A percentile compares a stretch with the other conserved stretches of the same genome.
Conservation (phyloP, 495 filamentous ascomycete genomes). For the Lentithecium fluviatile region DNA sequence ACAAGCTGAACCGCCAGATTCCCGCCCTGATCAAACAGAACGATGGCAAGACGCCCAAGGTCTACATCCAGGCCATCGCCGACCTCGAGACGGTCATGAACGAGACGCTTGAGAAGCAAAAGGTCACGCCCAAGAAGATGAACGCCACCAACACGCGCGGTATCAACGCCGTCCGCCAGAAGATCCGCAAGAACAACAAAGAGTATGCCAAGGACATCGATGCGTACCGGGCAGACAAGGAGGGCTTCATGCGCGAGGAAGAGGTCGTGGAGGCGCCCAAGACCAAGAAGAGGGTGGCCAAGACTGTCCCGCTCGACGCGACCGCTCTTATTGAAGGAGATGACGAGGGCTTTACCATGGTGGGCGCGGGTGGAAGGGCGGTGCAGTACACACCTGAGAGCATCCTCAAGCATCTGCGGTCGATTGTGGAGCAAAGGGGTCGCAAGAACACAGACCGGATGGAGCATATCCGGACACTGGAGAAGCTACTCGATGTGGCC, state of each 20-base stretch:
- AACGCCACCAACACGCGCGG: conserved; percentile 92
- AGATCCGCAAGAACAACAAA: conserved; percentile 97
- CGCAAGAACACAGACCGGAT: conserved; percentile 96
- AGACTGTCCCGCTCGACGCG: conserved; percentile 38
- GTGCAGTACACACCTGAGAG: conserved; percentile 92
- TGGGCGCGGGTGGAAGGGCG: conserved; percentile 81
- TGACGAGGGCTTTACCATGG: conserved; percentile 81
- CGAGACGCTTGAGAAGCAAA: conserved; percentile 90
- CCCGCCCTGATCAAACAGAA: conserved; percentile 67
- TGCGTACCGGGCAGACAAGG: conserved; percentile 78
- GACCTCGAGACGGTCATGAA: conserved; percentile 96
- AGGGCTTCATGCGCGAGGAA: conserved; percentile 81
- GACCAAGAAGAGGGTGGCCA: conserved; percentile 51
- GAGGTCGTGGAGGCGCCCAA: conserved; percentile 69
- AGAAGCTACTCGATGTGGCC: conserved; percentile 87
- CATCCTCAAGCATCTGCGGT: conserved; percentile 92
- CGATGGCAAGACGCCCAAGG: conserved; percentile 71
- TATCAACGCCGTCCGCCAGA: conserved; percentile 93
- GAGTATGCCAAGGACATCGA: conserved; percentile 86
- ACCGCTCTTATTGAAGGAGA: conserved; percentile 50
- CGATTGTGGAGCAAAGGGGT: conserved; percentile 91
- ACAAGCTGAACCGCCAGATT: conserved; percentile 92
- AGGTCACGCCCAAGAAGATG: conserved; percentile 96
- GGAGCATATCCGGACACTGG: conserved; percentile 96
- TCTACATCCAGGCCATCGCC: conserved; percentile 88